Percentiles rank a stretch among this genome's conserved stretches.
These are phyloP conservation scores for Rhodotorula toruloides DNA, from an alignment of 768 basidiomycete species.

Conservation along the genomic window DNA sequence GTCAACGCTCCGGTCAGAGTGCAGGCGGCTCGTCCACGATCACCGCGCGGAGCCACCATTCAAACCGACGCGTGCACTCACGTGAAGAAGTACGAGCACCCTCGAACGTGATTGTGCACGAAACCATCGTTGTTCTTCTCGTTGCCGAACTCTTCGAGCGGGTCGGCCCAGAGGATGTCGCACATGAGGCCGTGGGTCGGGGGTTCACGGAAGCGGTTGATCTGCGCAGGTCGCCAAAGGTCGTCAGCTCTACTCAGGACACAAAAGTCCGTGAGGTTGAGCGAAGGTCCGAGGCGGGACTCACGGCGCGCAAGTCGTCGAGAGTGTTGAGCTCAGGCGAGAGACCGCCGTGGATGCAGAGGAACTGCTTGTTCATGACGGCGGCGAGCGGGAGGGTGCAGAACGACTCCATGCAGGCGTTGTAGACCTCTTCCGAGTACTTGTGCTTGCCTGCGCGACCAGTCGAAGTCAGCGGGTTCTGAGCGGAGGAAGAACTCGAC, in stretches of 20 bases:
- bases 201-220: constrained; percentile 97
- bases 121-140: constrained; percentile 89
- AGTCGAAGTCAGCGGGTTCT: background rate
- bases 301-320: constrained; percentile 81
- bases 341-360: constrained; percentile 95
- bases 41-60: too few species aligned
- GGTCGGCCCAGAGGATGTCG: constrained; percentile 97
- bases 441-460: constrained; percentile 83
- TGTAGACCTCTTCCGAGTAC: constrained; percentile 92
- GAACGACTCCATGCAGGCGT: constrained; percentile 97
- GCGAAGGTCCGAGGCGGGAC: constrained; percentile 43
- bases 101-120: constrained; percentile 91
- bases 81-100: constrained; percentile 97
- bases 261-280: background rate
- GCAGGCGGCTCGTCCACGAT: constrained; percentile 7
- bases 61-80: constrained; percentile 51
- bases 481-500: constrained; percentile 44
- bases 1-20: background rate
- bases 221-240: constrained; percentile 50
- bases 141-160: constrained; percentile 91
- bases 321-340: constrained; percentile 92
- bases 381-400: constrained; percentile 91
- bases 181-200: constrained; percentile 98
- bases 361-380: constrained; percentile 98
- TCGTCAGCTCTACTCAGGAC: background rate